Base-by-base conservation (phyloP, 2,329 filamentous ascomycete species). In the Fusarium subtropicale region DNA sequence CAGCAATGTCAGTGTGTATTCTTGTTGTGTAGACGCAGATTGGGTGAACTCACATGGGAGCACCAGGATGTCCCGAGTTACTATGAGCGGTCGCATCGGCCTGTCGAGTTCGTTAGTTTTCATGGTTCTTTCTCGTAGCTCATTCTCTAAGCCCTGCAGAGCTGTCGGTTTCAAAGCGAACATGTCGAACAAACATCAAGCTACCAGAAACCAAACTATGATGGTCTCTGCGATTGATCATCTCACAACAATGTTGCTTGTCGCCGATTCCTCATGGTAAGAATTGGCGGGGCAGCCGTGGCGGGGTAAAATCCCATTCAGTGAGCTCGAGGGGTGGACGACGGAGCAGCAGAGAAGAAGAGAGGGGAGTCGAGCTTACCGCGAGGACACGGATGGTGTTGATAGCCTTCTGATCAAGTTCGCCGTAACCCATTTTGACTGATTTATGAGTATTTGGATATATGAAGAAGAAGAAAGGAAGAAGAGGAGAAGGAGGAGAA, bases 21-120 rank as follows among this genome's bases (percentile, higher is more conserved):
- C 46, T 45, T 60, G 58, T 71, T 39, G 63, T 41, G 42, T 60
- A 59, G 22, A 59, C 50, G 45, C 18, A 53, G 24, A 39, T 47
- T 38, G 46, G 56, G 54, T 55, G 50, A 60, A 83, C 86, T 84
- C 79, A 88, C 96, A 99, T 99, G 78, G 96, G 96, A 82, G 96
- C 96, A 88, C 96, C 96, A 78, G 96, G 96, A 86, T 99, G 96
- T 81, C 96, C 96, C 73, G 95, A 97, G 89, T 98, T 98, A 81
- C 95, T 93, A 82, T 92, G 87, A 83, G 91, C 90, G 79, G 94
- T 97, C 81, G 95, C 96, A 97, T 99, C 96, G 86, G 94, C 92
- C 96, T 99, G 80, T 66, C 75, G 55, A 53, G 57, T 52, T 66
- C 47, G 71, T 79, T 64, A 77, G 76, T 61, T 60, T 55, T 67